phyloP scores from a whole-genome alignment of 1,284 basidiomycete genomes.

The Tylopilus sp. region DNA sequence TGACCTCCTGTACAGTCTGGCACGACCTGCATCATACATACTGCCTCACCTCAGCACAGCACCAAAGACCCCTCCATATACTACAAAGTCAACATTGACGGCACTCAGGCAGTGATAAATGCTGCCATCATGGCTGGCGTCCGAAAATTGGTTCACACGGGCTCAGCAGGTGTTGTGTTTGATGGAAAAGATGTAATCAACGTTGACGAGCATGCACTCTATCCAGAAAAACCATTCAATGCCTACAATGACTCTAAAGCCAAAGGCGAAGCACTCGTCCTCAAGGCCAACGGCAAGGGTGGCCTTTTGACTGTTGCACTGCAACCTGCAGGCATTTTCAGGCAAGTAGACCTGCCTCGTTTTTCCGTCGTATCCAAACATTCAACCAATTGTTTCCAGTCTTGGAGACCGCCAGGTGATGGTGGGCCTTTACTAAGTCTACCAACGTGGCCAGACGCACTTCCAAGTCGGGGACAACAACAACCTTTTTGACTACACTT shows the following conservation, averaged over 20 bases:
- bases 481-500: slow-evolving; percentile 97
- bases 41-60: slow-evolving; percentile 87
- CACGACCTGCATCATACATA: slow-evolving; percentile 91
- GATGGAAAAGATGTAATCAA: slow-evolving; percentile 83
- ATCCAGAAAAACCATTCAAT: slow-evolving; percentile 81
- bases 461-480: slow-evolving; percentile 94
- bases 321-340: slow-evolving; percentile 96
- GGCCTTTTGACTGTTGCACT: slow-evolving; percentile 89
- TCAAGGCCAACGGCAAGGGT: slow-evolving; percentile 84
- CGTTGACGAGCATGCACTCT: slow-evolving; percentile 87
- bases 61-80: slow-evolving; percentile 77
- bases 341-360: too few relatives aligned
- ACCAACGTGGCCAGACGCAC: slow-evolving; percentile 83
- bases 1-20: too few relatives aligned
- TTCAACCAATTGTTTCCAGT: not conserved
- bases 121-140: slow-evolving; percentile 78
- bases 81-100: slow-evolving; percentile 93
- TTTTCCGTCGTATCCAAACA: not conserved
- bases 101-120: slow-evolving; percentile 86
- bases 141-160: slow-evolving; percentile 92
- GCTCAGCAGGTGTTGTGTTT: slow-evolving; percentile 92
- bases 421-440: slow-evolving; percentile 80
- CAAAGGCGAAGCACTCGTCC: slow-evolving; percentile 83
- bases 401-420: slow-evolving; percentile 93
- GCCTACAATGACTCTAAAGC: slow-evolving; percentile 98